Evolutionary conservation across 352 stramenopile species (phyloP), one percentile per base, ranked within the genome.

Genomic region (Phytophthora constricta): DNA sequence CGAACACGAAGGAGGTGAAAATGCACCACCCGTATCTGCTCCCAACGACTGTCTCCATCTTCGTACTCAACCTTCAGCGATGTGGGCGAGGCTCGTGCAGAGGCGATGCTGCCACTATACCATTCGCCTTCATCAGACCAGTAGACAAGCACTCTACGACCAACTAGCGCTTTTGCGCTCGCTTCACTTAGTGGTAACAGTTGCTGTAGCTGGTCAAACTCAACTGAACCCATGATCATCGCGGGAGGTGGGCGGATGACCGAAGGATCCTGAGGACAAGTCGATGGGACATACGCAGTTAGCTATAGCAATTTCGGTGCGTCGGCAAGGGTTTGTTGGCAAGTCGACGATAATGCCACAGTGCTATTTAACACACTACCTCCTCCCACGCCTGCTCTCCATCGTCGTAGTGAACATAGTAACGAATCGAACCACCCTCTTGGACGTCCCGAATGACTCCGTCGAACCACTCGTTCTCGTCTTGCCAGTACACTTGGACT

Each of bases 311-410:
- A 37, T 37, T 37, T 37, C 31, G 31, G 7, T 37, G 0, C 31
- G n/a, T n/a, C n/a, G n/a, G n/a, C n/a, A 31, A 4, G 23, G 33
- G 34, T 16, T 45, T 61, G 34, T 13, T 28, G 8, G 39, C 19
- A 19, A 33, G 17, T 14, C 16, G 27, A 23, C 17, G 25, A 20
- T n/a, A n/a, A n/a, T n/a, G n/a, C n/a, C n/a, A 58, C 25, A 43
- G 14, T 27, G 56, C 22, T 33, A 64, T 9, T 23, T 19, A 26
- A 55, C 16, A 74, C 39, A 23, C 28, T 27, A 2, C 22, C 45
- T 72, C 60, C 57, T 89, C 79, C 79, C 81, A 89, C 28, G 65
- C 63, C 19, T 77, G 31, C 26, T 90, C 81, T 20, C 77, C 79
- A 26, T 90, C 81, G 19, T 77, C 61, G 48, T 90, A 90, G 19